Conservation (phyloP, 2,329 filamentous ascomycete genomes). For the Fusarium nisikadoi region DNA sequence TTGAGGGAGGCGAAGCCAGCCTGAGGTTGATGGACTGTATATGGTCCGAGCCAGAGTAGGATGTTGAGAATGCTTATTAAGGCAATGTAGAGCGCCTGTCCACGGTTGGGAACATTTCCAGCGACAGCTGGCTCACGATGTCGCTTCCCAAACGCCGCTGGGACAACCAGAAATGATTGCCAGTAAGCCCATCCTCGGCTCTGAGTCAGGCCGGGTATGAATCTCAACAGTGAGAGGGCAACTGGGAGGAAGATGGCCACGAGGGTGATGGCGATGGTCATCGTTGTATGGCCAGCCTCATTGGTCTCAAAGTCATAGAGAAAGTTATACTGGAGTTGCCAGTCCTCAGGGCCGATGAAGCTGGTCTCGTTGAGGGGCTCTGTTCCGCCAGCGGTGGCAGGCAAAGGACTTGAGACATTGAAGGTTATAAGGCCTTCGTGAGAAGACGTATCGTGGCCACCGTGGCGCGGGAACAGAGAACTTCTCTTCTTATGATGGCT, state of each 20-base stretch:
- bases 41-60: slow-evolving; percentile 47
- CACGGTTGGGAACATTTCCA: slow-evolving; percentile 49
- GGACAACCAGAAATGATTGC: slow-evolving; percentile 47
- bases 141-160: slow-evolving; percentile 45
- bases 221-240: slow-evolving; percentile 48
- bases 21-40: slow-evolving; percentile 44
- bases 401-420: slow-evolving; percentile 24
- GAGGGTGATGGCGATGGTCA: slow-evolving; percentile 35
- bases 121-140: slow-evolving; percentile 48
- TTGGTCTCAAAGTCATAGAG: slow-evolving; percentile 64
- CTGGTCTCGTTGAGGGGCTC: slow-evolving; percentile 48
- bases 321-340: slow-evolving; percentile 59
- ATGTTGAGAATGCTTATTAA: slow-evolving; percentile 50
- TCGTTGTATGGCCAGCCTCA: slow-evolving; percentile 41
- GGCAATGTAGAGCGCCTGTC: slow-evolving; percentile 49
- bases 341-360: slow-evolving; percentile 44
- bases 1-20: slow-evolving; percentile 39
- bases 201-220: slow-evolving; percentile 45
- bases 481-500: not conserved
- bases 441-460: not conserved
- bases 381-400: slow-evolving; percentile 33
- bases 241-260: slow-evolving; percentile 49
- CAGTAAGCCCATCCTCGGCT: slow-evolving; percentile 42
- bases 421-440: slow-evolving; percentile 3
- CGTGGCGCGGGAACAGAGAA: slow-evolving; percentile 15